Evolutionary conservation across 768 basidiomycete genomes (phyloP), one percentile per base, ranked within the genome.

Genomic region (Xanthoconium purpureum): DNA sequence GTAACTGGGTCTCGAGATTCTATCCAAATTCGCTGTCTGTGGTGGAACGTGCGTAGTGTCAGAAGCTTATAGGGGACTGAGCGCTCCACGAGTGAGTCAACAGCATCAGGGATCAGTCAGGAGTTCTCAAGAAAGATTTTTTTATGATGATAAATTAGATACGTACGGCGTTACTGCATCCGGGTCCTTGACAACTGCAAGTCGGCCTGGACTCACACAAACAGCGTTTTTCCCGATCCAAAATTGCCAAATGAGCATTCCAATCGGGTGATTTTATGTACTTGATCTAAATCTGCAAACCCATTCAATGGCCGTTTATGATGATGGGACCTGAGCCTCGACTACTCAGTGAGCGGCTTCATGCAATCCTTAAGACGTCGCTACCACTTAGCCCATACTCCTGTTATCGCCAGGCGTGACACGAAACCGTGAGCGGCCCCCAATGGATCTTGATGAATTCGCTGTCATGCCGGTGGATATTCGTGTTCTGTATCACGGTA

Each of bases 111-210:
- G 56, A 47, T 58, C 40, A 43, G 15, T 57, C 51, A 47, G 42
- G 55, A 56, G 39, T 55, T 66, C 62, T 67, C 53, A 69, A 63
- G 61, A 55, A 54, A 58, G 9, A n/a, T 24, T 55, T 49, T 68
- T 56, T 63, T 50, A 52, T 56, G 42, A 55, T 33, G 50, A 66
- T 32, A 52, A 57, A 60, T 66, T 47, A 61, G 64, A 54, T 64
- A 66, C 58, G 58, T 63, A 67, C 52, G 36, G 45, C 17, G 44
- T 66, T 57, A 61, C 56, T 29, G 13, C 54, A 64, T 62, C 42
- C 45, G 47, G 56, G 52, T 47, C 39, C 59, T 8, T 58, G 56
- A 51, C 36, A 43, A 35, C 43, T 47, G 30, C 56, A 47, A 53
- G 48, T 57, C 15, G 36, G 56, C 17, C 50, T 48, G 47, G 51